Percentiles rank a stretch among this genome's conserved stretches.
Evolutionary conservation across 805 yeast genomes (phyloP).

Genomic region (Myxozyma melibiosi): DNA sequence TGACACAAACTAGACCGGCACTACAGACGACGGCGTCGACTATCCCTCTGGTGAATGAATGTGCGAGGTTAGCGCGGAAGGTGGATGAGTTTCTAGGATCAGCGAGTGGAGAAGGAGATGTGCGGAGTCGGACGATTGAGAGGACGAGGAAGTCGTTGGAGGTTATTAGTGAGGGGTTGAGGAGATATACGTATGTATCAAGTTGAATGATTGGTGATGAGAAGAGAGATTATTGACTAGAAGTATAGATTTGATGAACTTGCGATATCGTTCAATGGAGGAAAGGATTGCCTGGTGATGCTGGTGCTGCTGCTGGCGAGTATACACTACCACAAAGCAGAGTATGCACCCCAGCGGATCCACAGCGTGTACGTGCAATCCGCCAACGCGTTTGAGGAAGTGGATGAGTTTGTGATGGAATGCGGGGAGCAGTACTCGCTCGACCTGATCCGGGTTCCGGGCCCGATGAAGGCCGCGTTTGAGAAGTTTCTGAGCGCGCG

Average conservation of each 20-base stretch:
- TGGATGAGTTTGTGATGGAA: constrained; percentile 62
- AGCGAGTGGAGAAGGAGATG: constrained; percentile 6
- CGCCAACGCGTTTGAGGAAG: constrained; percentile 69
- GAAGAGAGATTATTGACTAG: background rate
- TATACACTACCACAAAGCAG: constrained; percentile 38
- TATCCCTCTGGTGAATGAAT: constrained; percentile 23
- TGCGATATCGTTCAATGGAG: constrained; percentile 91
- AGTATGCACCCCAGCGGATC: constrained; percentile 41
- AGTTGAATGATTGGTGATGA: background rate
- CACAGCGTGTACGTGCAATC: constrained; percentile 75
- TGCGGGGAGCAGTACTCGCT: constrained; percentile 61
- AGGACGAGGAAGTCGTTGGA: constrained; percentile 37
- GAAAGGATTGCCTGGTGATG: constrained; percentile 94
- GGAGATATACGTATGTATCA: constrained; percentile 32
- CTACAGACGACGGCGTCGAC: constrained; percentile 20
- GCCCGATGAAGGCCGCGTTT: constrained; percentile 69
- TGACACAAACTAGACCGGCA: constrained; percentile 5
- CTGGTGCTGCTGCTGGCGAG: constrained; percentile 71
- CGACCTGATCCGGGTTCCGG: constrained; percentile 45
- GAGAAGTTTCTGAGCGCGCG: constrained; percentile 56
- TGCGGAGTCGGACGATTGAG: constrained; percentile 30
- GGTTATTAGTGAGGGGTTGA: constrained; percentile 39
- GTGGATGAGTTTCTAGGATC: constrained; percentile 23
- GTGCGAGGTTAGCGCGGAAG: constrained; percentile 25
- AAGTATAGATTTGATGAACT: constrained; percentile 50